Base-by-base conservation (phyloP, 78 protist genomes). In the Emiliania huxleyi region DNA sequence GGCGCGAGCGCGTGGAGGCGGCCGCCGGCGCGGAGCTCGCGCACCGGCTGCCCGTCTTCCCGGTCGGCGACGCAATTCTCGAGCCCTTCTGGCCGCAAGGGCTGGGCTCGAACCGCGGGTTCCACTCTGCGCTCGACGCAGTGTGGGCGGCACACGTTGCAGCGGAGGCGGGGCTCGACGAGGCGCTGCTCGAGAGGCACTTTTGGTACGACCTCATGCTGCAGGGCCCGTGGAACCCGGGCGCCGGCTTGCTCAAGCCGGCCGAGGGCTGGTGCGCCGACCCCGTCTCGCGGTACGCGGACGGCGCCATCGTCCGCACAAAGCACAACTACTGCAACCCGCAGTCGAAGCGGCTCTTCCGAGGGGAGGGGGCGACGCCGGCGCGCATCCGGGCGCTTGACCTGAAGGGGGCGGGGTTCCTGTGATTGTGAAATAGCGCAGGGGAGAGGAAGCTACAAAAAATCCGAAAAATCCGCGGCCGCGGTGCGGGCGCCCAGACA, bases 51-150 rank as follows among this genome's bases (percentile, higher is more conserved):
- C 55, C 55, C 33, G 69, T 55, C 29, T 37, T 46, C 11, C 90
- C 56, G 56, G 1, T 25, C 33, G 90, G 90, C 33, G 90, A 84
- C 46, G 90, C 90, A 15, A 2, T 84, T 12, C 52, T 84, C 3
- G 90, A 84, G 37, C 90, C 90, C 38, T 84, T 84, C 29, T 84
- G 90, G 90, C 90, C 90, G 33, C 52, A 84, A 37, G 90, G 90
- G 4, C 33, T 33, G 35, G 90, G 90, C 90, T 2, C 90, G 23
- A 35, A 26, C 38, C 52, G 90, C 37, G 90, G 43, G 18, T 44
- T 84, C 35, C 90, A n/a, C 52, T 1, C 26, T 35, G 90, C 90
- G 56, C 90, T 84, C 52, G 90, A 84, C 56, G 38, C 19, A 8
- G 90, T 21, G 25, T 55, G 69, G 69, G 25, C 33, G 33, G 29